phyloP scores from a whole-genome alignment of 2,329 filamentous ascomycete species.

The Alternaria novae-zelandiae region DNA sequence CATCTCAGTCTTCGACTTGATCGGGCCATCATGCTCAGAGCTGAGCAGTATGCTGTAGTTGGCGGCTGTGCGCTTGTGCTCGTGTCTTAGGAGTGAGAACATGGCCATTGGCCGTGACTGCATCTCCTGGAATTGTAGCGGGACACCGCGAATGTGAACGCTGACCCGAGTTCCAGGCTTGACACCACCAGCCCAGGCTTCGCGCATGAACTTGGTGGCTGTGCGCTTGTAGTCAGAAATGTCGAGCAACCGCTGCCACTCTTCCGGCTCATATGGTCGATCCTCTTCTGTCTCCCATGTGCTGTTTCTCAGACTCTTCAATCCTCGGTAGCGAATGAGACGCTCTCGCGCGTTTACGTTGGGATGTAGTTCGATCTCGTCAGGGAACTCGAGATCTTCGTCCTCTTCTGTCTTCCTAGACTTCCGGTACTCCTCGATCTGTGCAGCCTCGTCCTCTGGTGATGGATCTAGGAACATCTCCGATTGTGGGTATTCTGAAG shows the following conservation, averaged over 20 bases:
- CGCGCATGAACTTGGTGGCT: constrained; percentile 75
- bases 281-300: constrained; percentile 91
- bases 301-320: constrained; percentile 90
- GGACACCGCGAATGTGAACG: constrained; percentile 72
- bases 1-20: constrained; percentile 91
- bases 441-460: constrained; percentile 81
- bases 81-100: constrained; percentile 89
- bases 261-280: constrained; percentile 81
- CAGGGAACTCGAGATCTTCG: constrained; percentile 93
- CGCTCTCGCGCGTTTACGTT: constrained; percentile 85
- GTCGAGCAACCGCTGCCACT: constrained; percentile 85
- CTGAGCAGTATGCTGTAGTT: constrained; percentile 90
- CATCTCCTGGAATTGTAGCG: constrained; percentile 60
- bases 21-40: constrained; percentile 74
- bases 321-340: constrained; percentile 82
- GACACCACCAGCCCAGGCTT: constrained; percentile 88
- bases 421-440: constrained; percentile 81
- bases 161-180: constrained; percentile 82
- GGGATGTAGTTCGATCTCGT: constrained; percentile 94
- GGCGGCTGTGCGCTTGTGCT: constrained; percentile 85
- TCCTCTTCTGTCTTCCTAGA: constrained; percentile 80
- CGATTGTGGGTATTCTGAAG: constrained; percentile 90
- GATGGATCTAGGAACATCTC: constrained; percentile 85
- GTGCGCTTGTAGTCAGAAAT: constrained; percentile 89
- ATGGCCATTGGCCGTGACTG: constrained; percentile 70